phyloP scores from a whole-genome alignment of 208 protist genomes.

The Leishmania amazonensis region DNA sequence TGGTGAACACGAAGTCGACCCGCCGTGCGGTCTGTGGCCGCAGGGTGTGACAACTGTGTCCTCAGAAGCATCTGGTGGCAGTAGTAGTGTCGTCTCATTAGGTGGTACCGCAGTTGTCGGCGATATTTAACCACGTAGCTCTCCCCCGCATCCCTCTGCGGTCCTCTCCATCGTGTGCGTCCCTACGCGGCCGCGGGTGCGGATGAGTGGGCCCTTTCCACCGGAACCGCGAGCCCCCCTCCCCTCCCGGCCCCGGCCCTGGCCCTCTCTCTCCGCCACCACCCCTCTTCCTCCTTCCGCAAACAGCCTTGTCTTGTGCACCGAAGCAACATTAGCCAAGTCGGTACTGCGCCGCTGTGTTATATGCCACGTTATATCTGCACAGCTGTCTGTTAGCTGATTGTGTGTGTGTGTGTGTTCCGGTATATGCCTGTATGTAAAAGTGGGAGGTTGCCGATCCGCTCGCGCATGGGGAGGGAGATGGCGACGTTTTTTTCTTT shows the following conservation, averaged over 20 bases:
- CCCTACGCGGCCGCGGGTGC: neutral
- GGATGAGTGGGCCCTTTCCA: neutral
- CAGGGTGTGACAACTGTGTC: neutral
- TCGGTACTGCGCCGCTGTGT: neutral
- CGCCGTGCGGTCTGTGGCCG: neutral
- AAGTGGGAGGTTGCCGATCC: neutral
- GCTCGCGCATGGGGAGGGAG: neutral
- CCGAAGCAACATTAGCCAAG: neutral
- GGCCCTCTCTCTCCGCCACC: neutral
- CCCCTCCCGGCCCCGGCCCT: neutral
- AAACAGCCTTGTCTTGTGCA: too few relatives aligned
- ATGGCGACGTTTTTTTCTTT: neutral
- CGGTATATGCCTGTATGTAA: neutral
- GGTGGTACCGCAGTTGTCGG: neutral
- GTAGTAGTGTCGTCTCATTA: neutral
- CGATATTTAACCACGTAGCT: conserved; percentile 6
- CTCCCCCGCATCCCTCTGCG: neutral
- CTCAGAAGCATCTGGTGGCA: neutral
- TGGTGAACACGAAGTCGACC: neutral
- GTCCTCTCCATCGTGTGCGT: neutral
- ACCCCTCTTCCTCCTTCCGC: neutral
- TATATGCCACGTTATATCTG: neutral
- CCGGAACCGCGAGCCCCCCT: neutral
- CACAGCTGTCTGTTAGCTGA: neutral
- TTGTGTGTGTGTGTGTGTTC: conserved; percentile 1